Percentiles rank a stretch among this genome's conserved stretches.
Evolutionary conservation across 768 basidiomycete species (phyloP).

Genomic region (Xanthoconium purpureum): DNA sequence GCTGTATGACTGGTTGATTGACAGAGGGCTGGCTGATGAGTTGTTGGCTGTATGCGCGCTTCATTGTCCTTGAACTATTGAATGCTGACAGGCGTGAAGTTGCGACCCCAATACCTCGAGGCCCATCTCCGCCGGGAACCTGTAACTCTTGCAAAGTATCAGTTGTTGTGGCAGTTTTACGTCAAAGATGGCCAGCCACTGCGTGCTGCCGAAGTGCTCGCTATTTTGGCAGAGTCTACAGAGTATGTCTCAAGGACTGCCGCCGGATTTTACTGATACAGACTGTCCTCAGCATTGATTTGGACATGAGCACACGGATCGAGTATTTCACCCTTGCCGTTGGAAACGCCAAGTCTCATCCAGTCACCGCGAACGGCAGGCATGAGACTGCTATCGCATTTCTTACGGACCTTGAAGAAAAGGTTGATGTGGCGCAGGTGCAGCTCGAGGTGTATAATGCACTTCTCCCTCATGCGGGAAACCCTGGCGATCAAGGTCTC

Average conservation of each 20-base stretch:
- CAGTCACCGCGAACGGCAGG: slow-evolving; percentile 68
- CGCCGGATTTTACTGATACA: not conserved
- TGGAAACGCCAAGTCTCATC: slow-evolving; percentile 94
- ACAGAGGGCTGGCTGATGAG: slow-evolving; percentile 76
- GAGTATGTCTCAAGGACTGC: slow-evolving; percentile 48
- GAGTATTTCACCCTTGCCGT: slow-evolving; percentile 94
- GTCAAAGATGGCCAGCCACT: slow-evolving; percentile 87
- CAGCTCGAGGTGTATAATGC: slow-evolving; percentile 87
- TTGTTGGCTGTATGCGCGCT: slow-evolving; percentile 72
- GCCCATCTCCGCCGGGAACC: slow-evolving; percentile 83
- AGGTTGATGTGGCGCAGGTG: slow-evolving; percentile 94
- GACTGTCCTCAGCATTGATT: slow-evolving; percentile 49
- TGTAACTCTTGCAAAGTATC: slow-evolving; percentile 72
- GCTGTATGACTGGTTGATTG: slow-evolving; percentile 92
- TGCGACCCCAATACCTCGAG: slow-evolving; percentile 86
- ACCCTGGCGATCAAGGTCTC: slow-evolving; percentile 60
- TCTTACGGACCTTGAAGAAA: slow-evolving; percentile 92
- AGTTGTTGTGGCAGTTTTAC: slow-evolving; percentile 96
- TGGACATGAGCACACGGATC: slow-evolving; percentile 69
- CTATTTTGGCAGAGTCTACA: slow-evolving; percentile 76
- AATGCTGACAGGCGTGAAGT: slow-evolving; percentile 41
- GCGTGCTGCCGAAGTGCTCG: slow-evolving; percentile 84
- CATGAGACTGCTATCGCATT: slow-evolving; percentile 94
- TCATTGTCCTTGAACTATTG: not conserved
- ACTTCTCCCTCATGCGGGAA: slow-evolving; percentile 57